Percentiles rank a stretch among this genome's conserved stretches.
Conservation (phyloP, 345 rosid genomes). For the Psidium friedrichsthalianum region DNA sequence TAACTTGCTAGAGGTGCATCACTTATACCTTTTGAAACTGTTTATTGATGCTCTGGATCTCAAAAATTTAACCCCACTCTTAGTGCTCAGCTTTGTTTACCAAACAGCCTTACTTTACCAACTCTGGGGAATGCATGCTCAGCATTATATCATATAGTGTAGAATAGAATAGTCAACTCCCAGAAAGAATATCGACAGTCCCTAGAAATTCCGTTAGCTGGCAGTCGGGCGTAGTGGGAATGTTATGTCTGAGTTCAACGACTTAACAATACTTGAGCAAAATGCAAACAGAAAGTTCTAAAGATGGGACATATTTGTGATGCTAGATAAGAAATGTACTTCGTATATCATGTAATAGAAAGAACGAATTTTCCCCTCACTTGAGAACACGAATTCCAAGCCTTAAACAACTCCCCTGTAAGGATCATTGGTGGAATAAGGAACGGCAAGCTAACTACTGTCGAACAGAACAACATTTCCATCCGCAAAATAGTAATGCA, state of each 20-base stretch:
- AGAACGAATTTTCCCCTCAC: slow-evolving; percentile 16
- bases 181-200: not conserved
- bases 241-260: not conserved
- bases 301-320: not conserved
- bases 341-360: not conserved
- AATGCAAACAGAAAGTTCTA: not conserved
- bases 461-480: slow-evolving; percentile 95
- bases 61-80: not conserved
- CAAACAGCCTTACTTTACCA: not conserved
- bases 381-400: slow-evolving; percentile 90
- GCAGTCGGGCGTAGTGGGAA: not conserved
- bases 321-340: not conserved
- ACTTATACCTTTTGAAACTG: not conserved
- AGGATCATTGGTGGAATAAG: slow-evolving; percentile 87
- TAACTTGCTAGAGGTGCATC: not conserved
- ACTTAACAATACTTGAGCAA: not conserved
- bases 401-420: slow-evolving; percentile 88
- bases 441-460: slow-evolving; percentile 88
- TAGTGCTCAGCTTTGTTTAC: not conserved
- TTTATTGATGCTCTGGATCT: not conserved
- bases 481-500: slow-evolving; percentile 26
- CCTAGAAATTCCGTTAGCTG: not conserved
- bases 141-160: not conserved
- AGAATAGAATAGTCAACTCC: not conserved
- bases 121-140: not conserved